Percentiles rank a stretch among this genome's conserved stretches.
Conservation (phyloP, 2,329 filamentous ascomycete species). For the Moelleriella libera region DNA sequence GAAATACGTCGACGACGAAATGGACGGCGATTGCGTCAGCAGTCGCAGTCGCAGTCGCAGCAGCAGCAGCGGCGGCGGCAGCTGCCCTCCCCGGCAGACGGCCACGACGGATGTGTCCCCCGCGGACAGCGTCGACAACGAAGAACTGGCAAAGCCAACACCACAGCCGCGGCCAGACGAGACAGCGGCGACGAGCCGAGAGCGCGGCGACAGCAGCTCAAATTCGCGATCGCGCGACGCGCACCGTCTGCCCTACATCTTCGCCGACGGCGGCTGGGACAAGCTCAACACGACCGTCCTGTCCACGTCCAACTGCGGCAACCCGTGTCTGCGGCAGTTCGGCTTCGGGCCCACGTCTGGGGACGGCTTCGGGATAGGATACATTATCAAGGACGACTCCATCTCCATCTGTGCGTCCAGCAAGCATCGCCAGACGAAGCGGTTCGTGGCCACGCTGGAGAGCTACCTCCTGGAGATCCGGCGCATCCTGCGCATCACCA, state of each 20-base stretch:
- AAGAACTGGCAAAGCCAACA: constrained; percentile 24
- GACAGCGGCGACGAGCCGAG: constrained; percentile 14
- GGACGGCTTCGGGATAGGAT: constrained; percentile 93
- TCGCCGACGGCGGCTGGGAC: constrained; percentile 84
- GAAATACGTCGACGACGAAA: constrained; percentile 58
- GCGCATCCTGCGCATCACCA: constrained; percentile 62
- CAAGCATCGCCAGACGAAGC: constrained; percentile 85
- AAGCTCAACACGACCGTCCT: constrained; percentile 88
- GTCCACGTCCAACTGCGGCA: constrained; percentile 97
- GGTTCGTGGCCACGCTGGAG: constrained; percentile 82
- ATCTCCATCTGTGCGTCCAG: constrained; percentile 86
- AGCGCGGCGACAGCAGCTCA: constrained; percentile 37
- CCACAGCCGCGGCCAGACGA: no score
- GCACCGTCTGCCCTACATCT: constrained; percentile 58
- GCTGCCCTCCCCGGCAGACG: constrained; percentile 31
- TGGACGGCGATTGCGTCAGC: constrained; percentile 23
- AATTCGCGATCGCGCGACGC: constrained; percentile 27
- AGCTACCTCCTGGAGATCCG: constrained; percentile 84
- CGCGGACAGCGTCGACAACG: constrained; percentile 38
- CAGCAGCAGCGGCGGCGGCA: constrained; percentile 46
- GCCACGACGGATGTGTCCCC: constrained; percentile 25
- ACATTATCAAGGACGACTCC: constrained; percentile 75
- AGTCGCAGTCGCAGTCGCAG: constrained; percentile 2
- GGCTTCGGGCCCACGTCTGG: constrained; percentile 90
- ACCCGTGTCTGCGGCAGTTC: constrained; percentile 86